phyloP scores from a whole-genome alignment of 805 yeast species.

The Lachancea quebecensis region DNA sequence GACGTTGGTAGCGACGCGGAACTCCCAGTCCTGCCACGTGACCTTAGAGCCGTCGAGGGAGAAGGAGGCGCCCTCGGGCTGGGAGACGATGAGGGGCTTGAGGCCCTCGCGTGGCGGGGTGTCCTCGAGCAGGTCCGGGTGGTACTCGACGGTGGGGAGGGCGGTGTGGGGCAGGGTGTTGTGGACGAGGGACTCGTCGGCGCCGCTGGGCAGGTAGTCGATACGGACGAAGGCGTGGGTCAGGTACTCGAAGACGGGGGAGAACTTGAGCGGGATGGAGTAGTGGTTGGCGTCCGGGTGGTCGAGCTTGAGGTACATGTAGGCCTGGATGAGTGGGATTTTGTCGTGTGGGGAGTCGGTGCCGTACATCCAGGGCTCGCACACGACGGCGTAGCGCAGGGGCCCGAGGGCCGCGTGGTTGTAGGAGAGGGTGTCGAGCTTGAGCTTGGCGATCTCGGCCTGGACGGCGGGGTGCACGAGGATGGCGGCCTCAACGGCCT shows the following conservation, averaged over 20 bases:
- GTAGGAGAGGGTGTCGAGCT: slow-evolving; percentile 44
- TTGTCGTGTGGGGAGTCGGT: slow-evolving; percentile 56
- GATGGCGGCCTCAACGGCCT: slow-evolving; percentile 45
- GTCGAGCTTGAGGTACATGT: slow-evolving; percentile 64
- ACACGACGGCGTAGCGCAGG: slow-evolving; percentile 37
- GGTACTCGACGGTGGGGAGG: slow-evolving; percentile 61
- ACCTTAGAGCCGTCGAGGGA: slow-evolving; percentile 51
- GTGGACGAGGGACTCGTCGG: slow-evolving; percentile 47
- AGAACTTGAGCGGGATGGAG: slow-evolving; percentile 64
- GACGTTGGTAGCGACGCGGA: slow-evolving; percentile 59
- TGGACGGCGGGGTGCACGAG: slow-evolving; percentile 48
- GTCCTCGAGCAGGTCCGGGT: slow-evolving; percentile 61
- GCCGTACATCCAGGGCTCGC: slow-evolving; percentile 86
- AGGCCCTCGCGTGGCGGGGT: slow-evolving; percentile 40
- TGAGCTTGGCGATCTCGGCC: slow-evolving; percentile 62
- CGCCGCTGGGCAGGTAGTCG: slow-evolving; percentile 68
- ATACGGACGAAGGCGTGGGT: slow-evolving; percentile 58
- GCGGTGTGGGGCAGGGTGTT: slow-evolving; percentile 57
- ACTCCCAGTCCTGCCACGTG: slow-evolving; percentile 80
- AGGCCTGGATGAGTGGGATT: slow-evolving; percentile 56
- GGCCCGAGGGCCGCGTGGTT: slow-evolving; percentile 19
- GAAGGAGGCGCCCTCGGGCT: slow-evolving; percentile 80
- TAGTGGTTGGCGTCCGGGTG: slow-evolving; percentile 72
- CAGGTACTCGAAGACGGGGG: slow-evolving; percentile 63
- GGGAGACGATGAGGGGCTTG: slow-evolving; percentile 62